These are phyloP conservation scores for Oxyria digyna DNA, from an alignment of 148 eudicot species.

Conservation along the genomic window DNA sequence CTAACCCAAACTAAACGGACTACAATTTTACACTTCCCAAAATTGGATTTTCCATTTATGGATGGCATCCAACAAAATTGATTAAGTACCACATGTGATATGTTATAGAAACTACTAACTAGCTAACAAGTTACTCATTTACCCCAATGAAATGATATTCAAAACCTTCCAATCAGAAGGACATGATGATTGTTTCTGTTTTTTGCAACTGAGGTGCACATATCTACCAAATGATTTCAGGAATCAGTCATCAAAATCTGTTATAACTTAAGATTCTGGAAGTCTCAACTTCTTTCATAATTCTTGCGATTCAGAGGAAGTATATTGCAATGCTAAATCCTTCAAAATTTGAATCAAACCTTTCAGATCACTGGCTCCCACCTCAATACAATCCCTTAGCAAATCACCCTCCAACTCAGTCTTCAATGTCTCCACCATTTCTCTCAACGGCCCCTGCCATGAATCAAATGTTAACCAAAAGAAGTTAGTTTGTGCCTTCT, in stretches of 20 bases:
- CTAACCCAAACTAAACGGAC: no score
- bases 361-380: constrained; percentile 55
- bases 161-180: no score
- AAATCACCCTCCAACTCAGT: constrained; percentile 66
- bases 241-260: neutral
- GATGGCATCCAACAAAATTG: no score
- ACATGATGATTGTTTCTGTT: no score
- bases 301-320: constrained; percentile 4
- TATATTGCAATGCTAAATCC: constrained; percentile 40
- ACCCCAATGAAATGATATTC: no score
- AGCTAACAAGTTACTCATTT: no score
- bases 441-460: constrained; percentile 61
- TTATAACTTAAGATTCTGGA: neutral
- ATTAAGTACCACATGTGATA: no score
- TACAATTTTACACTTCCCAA: no score
- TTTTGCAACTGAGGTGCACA: neutral
- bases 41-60: no score
- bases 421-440: constrained; percentile 52
- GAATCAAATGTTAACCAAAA: no score
- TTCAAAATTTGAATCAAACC: constrained; percentile 54
- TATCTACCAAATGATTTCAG: neutral
- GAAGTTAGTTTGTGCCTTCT: neutral
- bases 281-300: neutral
- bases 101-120: no score
- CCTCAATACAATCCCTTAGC: constrained; percentile 73